These are phyloP conservation scores for Exophiala alcalophila DNA, from an alignment of 2,329 filamentous ascomycete species.

Conservation along the genomic window DNA sequence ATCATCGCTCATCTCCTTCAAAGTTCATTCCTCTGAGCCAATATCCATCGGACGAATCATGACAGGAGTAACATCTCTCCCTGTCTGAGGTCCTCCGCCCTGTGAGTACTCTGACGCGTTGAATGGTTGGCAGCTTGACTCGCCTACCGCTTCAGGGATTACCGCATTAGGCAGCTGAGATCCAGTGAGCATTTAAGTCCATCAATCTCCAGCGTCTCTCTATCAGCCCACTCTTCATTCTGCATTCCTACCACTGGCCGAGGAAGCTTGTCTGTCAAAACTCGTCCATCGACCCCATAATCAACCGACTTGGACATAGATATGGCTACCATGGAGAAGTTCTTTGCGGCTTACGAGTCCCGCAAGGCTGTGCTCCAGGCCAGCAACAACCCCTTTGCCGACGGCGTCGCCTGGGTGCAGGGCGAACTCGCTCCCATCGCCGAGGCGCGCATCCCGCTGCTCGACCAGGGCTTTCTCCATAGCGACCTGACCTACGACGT, in stretches of 20 bases:
- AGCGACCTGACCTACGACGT: constrained; percentile 55
- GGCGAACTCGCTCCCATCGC: constrained; percentile 44
- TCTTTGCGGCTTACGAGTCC: constrained; percentile 41
- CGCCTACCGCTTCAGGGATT: constrained; percentile 3
- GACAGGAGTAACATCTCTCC: too few relatives aligned
- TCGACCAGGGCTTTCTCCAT: constrained; percentile 54
- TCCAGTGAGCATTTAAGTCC: background rate
- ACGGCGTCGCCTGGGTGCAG: constrained; percentile 50
- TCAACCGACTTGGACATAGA: background rate
- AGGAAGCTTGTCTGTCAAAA: background rate
- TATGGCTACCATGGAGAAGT: constrained; percentile 47
- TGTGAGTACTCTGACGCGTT: too few relatives aligned
- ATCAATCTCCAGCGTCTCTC: background rate
- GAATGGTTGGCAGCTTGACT: too few relatives aligned
- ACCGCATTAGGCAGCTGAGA: constrained; percentile 3
- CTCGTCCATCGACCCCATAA: background rate
- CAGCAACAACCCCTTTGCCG: constrained; percentile 41
- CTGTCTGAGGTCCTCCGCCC: too few relatives aligned
- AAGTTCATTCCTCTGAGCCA: too few relatives aligned
- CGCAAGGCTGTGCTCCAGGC: constrained; percentile 35
- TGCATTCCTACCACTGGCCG: too few relatives aligned
- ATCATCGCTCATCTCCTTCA: too few relatives aligned
- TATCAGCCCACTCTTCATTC: too few relatives aligned
- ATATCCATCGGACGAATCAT: too few relatives aligned
- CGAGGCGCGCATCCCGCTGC: constrained; percentile 50